Percentiles rank a stretch among this genome's conserved stretches.
phyloP scores from a whole-genome alignment of 345 rosid genomes.

The Limnanthes douglasii region DNA sequence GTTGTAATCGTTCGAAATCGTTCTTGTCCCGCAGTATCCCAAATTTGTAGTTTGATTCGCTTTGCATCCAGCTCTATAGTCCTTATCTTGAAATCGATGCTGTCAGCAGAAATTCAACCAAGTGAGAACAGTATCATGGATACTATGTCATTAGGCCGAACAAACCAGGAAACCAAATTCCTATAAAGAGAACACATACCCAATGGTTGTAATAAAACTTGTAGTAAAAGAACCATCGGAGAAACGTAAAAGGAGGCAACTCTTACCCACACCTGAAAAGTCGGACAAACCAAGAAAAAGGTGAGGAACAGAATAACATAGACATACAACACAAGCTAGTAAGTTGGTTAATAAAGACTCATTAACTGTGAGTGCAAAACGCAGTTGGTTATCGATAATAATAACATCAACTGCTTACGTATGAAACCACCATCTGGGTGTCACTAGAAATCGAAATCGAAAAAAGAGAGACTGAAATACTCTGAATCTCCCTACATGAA shows the following conservation, averaged over 20 bases:
- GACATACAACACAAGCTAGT: too few species aligned
- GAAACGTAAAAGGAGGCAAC: slow-evolving; percentile 65
- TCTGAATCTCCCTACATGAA: too few species aligned
- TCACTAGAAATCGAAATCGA: too few species aligned
- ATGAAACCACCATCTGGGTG: too few species aligned
- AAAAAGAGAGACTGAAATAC: too few species aligned
- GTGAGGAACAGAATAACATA: too few species aligned
- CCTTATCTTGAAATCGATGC: slow-evolving; percentile 94
- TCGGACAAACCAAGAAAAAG: too few species aligned
- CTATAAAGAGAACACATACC: slow-evolving; percentile 16
- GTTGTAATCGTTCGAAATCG: slow-evolving; percentile 85
- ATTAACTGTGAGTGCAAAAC: too few species aligned
- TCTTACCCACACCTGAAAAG: slow-evolving; percentile 52
- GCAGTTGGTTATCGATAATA: too few species aligned
- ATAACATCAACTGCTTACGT: too few species aligned
- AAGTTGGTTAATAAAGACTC: too few species aligned
- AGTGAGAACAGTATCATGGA: slow-evolving; percentile 2
- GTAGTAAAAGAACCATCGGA: slow-evolving; percentile 75
- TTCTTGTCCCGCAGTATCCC: slow-evolving; percentile 93
- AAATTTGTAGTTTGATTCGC: slow-evolving; percentile 86
- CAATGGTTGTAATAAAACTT: slow-evolving; percentile 59
- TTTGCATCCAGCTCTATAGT: slow-evolving; percentile 94
- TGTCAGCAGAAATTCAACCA: slow-evolving; percentile 14
- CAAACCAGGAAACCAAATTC: not conserved
- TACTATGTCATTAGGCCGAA: not conserved